phyloP scores from a whole-genome alignment of 305 asterid genomes.

The Fraxinus albicans region DNA sequence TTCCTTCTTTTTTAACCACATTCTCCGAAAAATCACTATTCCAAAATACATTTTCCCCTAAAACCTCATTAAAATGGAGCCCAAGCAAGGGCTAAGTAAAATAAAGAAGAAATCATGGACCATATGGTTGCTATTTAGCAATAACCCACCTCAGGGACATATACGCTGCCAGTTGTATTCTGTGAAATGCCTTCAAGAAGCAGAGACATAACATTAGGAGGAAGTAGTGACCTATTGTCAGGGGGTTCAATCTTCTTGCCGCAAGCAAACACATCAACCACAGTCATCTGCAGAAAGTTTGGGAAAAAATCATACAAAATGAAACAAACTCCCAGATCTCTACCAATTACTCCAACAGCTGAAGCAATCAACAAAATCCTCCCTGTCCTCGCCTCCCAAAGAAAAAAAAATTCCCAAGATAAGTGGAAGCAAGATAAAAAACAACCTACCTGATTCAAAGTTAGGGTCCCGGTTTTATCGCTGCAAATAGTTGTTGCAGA shows the following conservation, averaged over 20 bases:
- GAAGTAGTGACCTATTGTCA: conserved; percentile 55
- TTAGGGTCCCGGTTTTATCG: too few species aligned
- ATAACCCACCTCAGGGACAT: conserved; percentile 71
- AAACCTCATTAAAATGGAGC: too few species aligned
- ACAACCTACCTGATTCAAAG: too few species aligned
- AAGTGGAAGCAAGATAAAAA: too few species aligned
- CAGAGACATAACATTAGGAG: conserved; percentile 50
- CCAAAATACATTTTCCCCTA: too few species aligned
- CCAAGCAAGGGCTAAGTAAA: background rate
- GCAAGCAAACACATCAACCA: conserved; percentile 68
- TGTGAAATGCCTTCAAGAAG: conserved; percentile 83
- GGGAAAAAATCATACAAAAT: conserved; percentile 12
- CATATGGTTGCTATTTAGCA: conserved; percentile 1
- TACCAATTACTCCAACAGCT: conserved; percentile 4
- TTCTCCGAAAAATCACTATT: too few species aligned
- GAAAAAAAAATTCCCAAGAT: background rate
- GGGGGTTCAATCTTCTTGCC: conserved; percentile 60
- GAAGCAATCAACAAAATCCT: conserved; percentile 7
- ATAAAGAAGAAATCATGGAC: background rate
- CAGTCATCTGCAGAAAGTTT: conserved; percentile 67
- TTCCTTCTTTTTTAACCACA: too few species aligned
- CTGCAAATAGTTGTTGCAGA: too few species aligned
- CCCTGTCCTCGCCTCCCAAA: background rate
- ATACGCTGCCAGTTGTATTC: conserved; percentile 89
- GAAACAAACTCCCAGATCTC: conserved; percentile 15